A percentile compares a stretch with the other conserved stretches of the same genome.
phyloP scores from a whole-genome alignment of 2,329 filamentous ascomycete species.

The Orbilia brochopaga region DNA sequence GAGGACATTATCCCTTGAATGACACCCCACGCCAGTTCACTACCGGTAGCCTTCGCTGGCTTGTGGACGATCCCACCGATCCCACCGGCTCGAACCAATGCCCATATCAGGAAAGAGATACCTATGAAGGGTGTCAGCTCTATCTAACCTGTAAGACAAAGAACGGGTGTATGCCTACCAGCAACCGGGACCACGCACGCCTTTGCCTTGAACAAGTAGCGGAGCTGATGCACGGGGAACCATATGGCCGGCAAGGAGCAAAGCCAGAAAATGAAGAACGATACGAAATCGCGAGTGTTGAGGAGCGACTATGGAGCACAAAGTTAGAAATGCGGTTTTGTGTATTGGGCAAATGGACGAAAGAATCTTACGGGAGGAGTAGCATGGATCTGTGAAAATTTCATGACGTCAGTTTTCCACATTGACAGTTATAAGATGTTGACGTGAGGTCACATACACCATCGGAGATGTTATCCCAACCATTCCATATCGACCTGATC shows the following conservation, averaged over 20 bases:
- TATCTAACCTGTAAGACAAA: background rate
- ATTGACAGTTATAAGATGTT: constrained; percentile 7
- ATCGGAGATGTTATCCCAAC: constrained; percentile 63
- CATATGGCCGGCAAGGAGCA: constrained; percentile 81
- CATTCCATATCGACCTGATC: constrained; percentile 82
- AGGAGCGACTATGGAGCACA: constrained; percentile 68
- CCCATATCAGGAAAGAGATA: constrained; percentile 85
- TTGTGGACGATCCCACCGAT: constrained; percentile 82
- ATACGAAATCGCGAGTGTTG: constrained; percentile 74
- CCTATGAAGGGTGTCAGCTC: constrained; percentile 56
- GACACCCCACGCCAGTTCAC: constrained; percentile 77
- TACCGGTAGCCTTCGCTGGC: constrained; percentile 68
- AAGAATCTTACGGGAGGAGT: constrained; percentile 26
- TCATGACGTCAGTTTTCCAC: constrained; percentile 28
- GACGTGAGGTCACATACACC: constrained; percentile 33
- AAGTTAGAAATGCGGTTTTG: constrained; percentile 65
- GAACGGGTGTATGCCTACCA: constrained; percentile 57
- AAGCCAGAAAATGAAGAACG: constrained; percentile 88
- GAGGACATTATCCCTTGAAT: constrained; percentile 85
- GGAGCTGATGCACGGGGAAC: constrained; percentile 86
- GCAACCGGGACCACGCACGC: constrained; percentile 80
- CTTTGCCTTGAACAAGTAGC: constrained; percentile 90
- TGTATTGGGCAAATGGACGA: constrained; percentile 58
- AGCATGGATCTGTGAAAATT: constrained; percentile 27
- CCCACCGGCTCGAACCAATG: constrained; percentile 78